phyloP scores from a whole-genome alignment of 176 grass and related monocot species.

The Avena eriantha region DNA sequence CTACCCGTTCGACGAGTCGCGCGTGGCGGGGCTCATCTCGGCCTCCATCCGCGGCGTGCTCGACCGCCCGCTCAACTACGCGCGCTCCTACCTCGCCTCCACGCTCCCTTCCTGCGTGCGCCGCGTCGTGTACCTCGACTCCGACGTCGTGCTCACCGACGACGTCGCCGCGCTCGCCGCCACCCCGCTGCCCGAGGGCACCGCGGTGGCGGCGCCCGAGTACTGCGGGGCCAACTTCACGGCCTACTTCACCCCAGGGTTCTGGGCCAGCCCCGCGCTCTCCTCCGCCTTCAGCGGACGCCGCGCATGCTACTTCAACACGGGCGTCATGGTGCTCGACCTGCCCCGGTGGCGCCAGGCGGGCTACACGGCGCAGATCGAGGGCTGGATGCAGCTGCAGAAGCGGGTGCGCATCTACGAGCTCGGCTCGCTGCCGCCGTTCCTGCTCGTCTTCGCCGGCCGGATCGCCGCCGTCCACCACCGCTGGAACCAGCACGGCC shows the following conservation, averaged over 20 bases:
- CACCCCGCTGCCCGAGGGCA: conserved; percentile 40
- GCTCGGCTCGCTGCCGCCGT: conserved; percentile 85
- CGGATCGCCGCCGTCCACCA: conserved; percentile 74
- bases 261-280: conserved; percentile 67
- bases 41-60: conserved; percentile 79
- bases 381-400: conserved; percentile 93
- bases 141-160: conserved; percentile 85
- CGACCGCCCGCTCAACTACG: conserved; percentile 91
- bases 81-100: conserved; percentile 72
- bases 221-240: conserved; percentile 91
- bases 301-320: conserved; percentile 86
- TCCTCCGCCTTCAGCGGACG: conserved; percentile 49
- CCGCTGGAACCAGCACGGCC: conserved; percentile 92
- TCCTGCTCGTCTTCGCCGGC: conserved; percentile 87
- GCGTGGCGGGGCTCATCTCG: conserved; percentile 76
- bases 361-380: conserved; percentile 68
- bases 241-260: conserved; percentile 76
- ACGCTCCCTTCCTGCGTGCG: conserved; percentile 61
- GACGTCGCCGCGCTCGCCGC: conserved; percentile 72
- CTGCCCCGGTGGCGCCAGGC: conserved; percentile 59
- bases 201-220: conserved; percentile 71
- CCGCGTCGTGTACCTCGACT: conserved; percentile 92
- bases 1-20: conserved; percentile 79
- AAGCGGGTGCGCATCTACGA: conserved; percentile 82
- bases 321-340: conserved; percentile 90